Conservation (phyloP, 805 yeast species). For the Kodamaea hsintzibuensis region DNA sequence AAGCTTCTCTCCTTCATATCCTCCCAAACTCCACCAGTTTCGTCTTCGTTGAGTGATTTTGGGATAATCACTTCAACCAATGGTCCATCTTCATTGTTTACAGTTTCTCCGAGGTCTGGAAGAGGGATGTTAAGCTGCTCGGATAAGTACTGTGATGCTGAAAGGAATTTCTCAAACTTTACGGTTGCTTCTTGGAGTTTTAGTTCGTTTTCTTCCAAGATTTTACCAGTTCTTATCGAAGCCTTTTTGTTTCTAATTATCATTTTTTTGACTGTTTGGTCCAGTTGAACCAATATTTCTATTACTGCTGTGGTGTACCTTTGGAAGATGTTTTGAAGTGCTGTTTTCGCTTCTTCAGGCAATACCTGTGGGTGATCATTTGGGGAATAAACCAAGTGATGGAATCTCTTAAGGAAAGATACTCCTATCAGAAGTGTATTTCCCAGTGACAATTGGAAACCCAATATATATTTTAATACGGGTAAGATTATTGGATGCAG, state of each 20-base stretch:
- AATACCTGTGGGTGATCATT: slow-evolving; percentile 14
- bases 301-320: slow-evolving; percentile 45
- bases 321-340: slow-evolving; percentile 33
- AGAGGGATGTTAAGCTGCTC: slow-evolving; percentile 33
- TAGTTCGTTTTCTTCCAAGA: slow-evolving; percentile 44
- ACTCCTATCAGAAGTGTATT: slow-evolving; percentile 41
- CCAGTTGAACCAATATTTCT: slow-evolving; percentile 33
- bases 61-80: slow-evolving; percentile 24
- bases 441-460: slow-evolving; percentile 29
- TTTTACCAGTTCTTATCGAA: slow-evolving; percentile 66
- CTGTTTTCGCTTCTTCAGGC: slow-evolving; percentile 20
- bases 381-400: slow-evolving; percentile 29
- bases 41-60: slow-evolving; percentile 25
- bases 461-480: slow-evolving; percentile 38
- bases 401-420: slow-evolving; percentile 50
- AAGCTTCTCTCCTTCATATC: slow-evolving; percentile 64
- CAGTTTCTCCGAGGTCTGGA: slow-evolving; percentile 13
- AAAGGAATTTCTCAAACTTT: slow-evolving; percentile 46
- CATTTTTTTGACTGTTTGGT: slow-evolving; percentile 34
- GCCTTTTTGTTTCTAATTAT: slow-evolving; percentile 48
- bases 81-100: slow-evolving; percentile 9
- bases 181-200: slow-evolving; percentile 33
- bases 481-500: slow-evolving; percentile 41
- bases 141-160: slow-evolving; percentile 44
- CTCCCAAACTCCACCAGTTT: slow-evolving; percentile 53